phyloP scores from a whole-genome alignment of 306 rosid genomes.

The Inga laurina region DNA sequence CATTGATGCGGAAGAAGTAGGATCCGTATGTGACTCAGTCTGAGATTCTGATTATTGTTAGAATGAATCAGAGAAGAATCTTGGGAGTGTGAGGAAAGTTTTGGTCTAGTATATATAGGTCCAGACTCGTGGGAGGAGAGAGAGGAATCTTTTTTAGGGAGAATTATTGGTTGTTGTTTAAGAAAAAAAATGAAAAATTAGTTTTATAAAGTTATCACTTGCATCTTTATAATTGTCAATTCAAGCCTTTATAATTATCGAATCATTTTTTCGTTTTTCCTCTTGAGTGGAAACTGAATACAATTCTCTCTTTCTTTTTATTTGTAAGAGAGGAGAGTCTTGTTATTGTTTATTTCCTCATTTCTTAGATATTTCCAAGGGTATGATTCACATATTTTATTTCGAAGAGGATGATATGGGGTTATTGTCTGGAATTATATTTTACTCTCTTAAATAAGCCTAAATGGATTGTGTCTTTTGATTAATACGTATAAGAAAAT shows the following conservation, averaged over 20 bases:
- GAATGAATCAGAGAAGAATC: neutral
- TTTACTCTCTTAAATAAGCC: neutral
- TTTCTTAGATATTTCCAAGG: neutral
- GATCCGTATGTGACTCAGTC: neutral
- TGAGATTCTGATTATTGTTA: neutral
- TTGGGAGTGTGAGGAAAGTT: neutral
- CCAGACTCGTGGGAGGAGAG: constrained; percentile 8
- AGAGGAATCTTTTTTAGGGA: neutral
- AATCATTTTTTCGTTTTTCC: too few species aligned
- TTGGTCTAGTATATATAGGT: constrained; percentile 34
- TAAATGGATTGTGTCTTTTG: neutral
- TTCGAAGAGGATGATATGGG: neutral
- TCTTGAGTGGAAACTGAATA: too few species aligned
- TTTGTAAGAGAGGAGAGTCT: neutral
- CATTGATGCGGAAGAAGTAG: constrained; percentile 40
- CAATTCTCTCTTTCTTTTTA: too few species aligned
- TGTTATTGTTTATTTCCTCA: neutral
- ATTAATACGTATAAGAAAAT: neutral
- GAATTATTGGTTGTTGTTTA: too few species aligned
- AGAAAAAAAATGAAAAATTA: too few species aligned
- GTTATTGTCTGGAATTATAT: neutral
- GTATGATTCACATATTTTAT: neutral
- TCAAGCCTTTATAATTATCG: too few species aligned
- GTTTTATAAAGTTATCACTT: too few species aligned
- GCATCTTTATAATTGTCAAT: too few species aligned